Evolutionary conservation across 2,329 filamentous ascomycete genomes (phyloP).

Genomic region (Ophiostoma sp.): DNA sequence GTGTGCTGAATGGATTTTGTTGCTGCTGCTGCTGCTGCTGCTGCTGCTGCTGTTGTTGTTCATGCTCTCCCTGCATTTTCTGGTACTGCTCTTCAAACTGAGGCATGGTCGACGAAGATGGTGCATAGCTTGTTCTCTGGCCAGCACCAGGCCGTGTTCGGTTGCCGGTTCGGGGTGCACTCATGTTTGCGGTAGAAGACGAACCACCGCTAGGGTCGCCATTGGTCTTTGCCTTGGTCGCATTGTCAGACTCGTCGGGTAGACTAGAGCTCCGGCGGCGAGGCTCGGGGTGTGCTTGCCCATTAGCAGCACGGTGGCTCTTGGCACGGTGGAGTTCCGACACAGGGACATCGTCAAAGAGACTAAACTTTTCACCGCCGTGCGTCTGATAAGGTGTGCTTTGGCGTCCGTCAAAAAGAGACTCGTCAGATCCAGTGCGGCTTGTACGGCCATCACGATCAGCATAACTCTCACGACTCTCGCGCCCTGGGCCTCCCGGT

Average conservation of each 20-base stretch:
- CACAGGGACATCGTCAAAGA: slow-evolving; percentile 43
- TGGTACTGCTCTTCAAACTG: slow-evolving; percentile 26
- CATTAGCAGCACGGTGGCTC: slow-evolving; percentile 40
- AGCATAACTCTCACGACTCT: slow-evolving; percentile 26
- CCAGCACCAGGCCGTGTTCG: slow-evolving; percentile 17
- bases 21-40: slow-evolving; percentile 22
- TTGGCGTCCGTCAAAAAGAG: slow-evolving; percentile 45
- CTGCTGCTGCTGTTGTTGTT: slow-evolving; percentile 10
- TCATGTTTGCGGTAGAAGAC: slow-evolving; percentile 15
- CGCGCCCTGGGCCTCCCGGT: background rate
- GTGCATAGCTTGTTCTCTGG: background rate
- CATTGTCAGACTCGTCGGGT: slow-evolving; percentile 32
- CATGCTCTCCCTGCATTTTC: slow-evolving; percentile 18
- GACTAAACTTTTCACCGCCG: slow-evolving; percentile 55
- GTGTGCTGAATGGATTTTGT: slow-evolving; percentile 15
- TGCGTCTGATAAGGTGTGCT: slow-evolving; percentile 53
- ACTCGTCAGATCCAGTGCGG: slow-evolving; percentile 24
- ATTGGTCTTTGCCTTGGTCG: slow-evolving; percentile 21
- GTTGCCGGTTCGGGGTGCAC: slow-evolving; percentile 15
- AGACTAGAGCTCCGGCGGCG: slow-evolving; percentile 35
- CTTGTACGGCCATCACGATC: slow-evolving; percentile 28
- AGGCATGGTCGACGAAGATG: slow-evolving; percentile 23
- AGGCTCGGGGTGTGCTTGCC: slow-evolving; percentile 25
- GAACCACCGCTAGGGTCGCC: background rate
- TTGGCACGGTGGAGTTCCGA: slow-evolving; percentile 41